Evolutionary conservation across 371 early-diverging fungal genomes (phyloP), one percentile per base, ranked within the genome.

Genomic region (Haplosporangium sp.): DNA sequence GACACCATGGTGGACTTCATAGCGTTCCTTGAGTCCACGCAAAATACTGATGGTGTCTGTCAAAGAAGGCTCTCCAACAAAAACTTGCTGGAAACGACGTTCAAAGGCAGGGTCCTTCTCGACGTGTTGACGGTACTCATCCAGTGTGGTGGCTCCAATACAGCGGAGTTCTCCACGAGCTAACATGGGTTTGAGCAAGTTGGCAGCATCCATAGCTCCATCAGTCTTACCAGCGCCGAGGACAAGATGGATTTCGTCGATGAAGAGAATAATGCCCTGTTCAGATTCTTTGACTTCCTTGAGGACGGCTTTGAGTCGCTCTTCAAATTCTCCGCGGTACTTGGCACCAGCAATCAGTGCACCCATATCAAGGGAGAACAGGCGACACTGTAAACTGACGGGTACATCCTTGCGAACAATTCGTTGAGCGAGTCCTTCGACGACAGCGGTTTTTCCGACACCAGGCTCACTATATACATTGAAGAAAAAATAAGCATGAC

Each of bases 311-410:
- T 99, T 99, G 57, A 99, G 89, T 35, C 99, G 94, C 82, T 99
- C 99, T 85, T 99, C 99, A 76, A 99, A 99, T 86, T 99, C 98
- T 76, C 99, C 99, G 67, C 97, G 94, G 84, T 95, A 96, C 77
- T 96, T 95, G 42, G 96, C 90, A 58, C 96, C 96, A 4, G 95
- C 95, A 56, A 98, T 91, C 63, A 99, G 86, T 1, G 97, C 94
- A 67, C 98, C 99, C 92, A 99, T 95, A 82, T 99, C 99, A 61
- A 99, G 89, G 13, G 96, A 95, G 68, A 94, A 96, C 40, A 99
- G 88, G 66, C 92, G 92, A 55, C 92, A 90, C 70, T 96, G 93
- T 61, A 98, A 84, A 53, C 92, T 93, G 66, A 91, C 90, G 8
- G 99, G 99, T 0, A 98, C 98, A 83, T 99, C 97, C 52, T 94